Base-by-base conservation (phyloP, 306 rosid species). In the Albizia julibrissin region DNA sequence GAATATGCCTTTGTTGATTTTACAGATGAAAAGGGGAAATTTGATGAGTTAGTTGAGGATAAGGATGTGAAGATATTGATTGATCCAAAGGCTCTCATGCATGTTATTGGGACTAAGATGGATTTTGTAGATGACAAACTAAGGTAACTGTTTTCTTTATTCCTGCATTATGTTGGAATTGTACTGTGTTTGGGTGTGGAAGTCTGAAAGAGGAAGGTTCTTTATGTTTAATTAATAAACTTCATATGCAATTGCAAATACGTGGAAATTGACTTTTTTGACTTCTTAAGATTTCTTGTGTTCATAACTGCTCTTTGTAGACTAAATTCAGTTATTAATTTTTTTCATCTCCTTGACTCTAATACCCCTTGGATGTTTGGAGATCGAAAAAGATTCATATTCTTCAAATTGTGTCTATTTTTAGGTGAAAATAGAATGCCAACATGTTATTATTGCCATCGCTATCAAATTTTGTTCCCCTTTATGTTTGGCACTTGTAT, bases 51-150 rank as follows among this genome's bases (percentile, higher is more conserved):
- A 88, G 81, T 95, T 74, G 98, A 95, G 75, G 99, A 95, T 83
- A 91, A 95, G 81, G 97, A 93, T 34, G 98, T 95, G 75, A 95
- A 91, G 90, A 85, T 95, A 80, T 84, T 95, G 89, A 90, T 95
- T 71, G 98, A 95, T 78, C 97, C 98, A 0, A 95, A 93, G 90
- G 99, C 99, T 64, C 94, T 95, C 49, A 95, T 95, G 98, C 99
- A 95, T 81, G 99, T 93, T 8, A 89, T 95, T 83, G 98, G 99
- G 80, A 95, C 99, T 24, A 90, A 92, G 85, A 95, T 95, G 98
- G 99, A 95, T 86, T 95, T 95, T 70, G 92, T 95, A 12, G 98
- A 95, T 77, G 98, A 93, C 84, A 95, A 95, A 85, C 92, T 93
- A 34, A 92, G 99, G 99, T 93, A 85, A 70, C 13, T 46, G n/a